A percentile compares a stretch with the other conserved stretches of the same genome.
Evolutionary conservation across 768 basidiomycete genomes (phyloP).

Genomic region (Rhizopogon vinicolor): DNA sequence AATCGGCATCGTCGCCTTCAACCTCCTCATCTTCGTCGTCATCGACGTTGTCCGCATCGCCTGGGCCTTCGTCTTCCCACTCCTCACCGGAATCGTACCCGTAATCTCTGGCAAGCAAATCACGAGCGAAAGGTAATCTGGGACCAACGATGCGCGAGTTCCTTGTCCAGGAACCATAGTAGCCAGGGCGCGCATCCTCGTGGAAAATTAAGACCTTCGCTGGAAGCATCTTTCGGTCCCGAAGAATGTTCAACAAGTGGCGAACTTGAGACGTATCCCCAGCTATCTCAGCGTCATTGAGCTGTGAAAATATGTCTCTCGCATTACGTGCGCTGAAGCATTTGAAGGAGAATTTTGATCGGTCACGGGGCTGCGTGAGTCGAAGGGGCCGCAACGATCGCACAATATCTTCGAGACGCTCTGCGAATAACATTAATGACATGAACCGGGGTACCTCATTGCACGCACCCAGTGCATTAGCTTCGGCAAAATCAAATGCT

Average conservation of each 20-base stretch:
- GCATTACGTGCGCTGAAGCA: too few relatives aligned
- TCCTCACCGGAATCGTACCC: conserved; percentile 93
- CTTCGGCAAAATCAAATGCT: conserved; percentile 14
- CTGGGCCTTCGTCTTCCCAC: conserved; percentile 85
- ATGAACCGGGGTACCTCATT: conserved; percentile 10
- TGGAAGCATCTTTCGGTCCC: too few relatives aligned
- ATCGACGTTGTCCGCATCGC: conserved; percentile 74
- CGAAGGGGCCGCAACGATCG: conserved; percentile 27
- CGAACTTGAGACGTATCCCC: too few relatives aligned
- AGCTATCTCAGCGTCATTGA: too few relatives aligned
- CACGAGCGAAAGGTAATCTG: conserved; percentile 77
- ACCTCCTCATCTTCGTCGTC: conserved; percentile 63
- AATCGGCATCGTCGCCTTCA: conserved; percentile 47
- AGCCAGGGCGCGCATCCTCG: conserved; percentile 86
- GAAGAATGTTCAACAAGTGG: too few relatives aligned
- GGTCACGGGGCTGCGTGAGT: conserved; percentile 16
- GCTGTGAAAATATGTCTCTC: too few relatives aligned
- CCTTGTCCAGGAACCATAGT: conserved; percentile 87
- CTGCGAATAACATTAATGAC: conserved; percentile 20
- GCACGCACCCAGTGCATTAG: conserved; percentile 9
- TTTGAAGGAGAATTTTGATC: conserved; percentile 18
- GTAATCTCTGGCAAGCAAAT: conserved; percentile 79
- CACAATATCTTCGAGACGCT: conserved; percentile 10
- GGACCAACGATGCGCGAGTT: too few relatives aligned
- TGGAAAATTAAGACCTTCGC: too few relatives aligned